Percentiles rank a stretch among this genome's conserved stretches.
Conservation (phyloP, 805 yeast species). For the Soucietia sequanensis region DNA sequence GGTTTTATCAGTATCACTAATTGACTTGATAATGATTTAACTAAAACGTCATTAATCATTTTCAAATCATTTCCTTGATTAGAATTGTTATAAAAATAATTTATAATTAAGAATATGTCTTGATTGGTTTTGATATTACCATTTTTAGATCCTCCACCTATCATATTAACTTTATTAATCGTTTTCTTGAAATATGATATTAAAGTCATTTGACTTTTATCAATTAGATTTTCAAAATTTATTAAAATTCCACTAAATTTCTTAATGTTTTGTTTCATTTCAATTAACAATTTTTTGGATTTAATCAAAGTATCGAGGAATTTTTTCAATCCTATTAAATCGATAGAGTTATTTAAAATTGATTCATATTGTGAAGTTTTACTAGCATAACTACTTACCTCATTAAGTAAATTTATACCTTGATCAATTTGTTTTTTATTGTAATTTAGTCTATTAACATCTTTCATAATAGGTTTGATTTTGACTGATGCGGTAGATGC, state of each 20-base stretch:
- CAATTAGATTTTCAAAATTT: slow-evolving; percentile 55
- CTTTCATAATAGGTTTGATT: slow-evolving; percentile 69
- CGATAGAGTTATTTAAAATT: slow-evolving; percentile 31
- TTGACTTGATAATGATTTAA: slow-evolving; percentile 9
- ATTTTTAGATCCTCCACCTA: no score
- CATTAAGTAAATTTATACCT: slow-evolving; percentile 50
- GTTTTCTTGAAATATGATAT: slow-evolving; percentile 46
- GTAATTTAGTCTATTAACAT: slow-evolving; percentile 54
- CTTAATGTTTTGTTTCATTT: slow-evolving; percentile 40
- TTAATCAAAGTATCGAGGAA: slow-evolving; percentile 31
- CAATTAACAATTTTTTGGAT: slow-evolving; percentile 46
- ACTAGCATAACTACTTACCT: slow-evolving; percentile 51
- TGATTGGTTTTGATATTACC: slow-evolving; percentile 35
- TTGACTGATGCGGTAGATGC: slow-evolving; percentile 58
- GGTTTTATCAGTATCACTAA: slow-evolving; percentile 26
- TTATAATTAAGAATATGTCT: slow-evolving; percentile 42
- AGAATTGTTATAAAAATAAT: slow-evolving; percentile 36
- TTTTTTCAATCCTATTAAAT: slow-evolving; percentile 38
- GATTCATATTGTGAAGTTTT: slow-evolving; percentile 41
- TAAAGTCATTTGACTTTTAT: slow-evolving; percentile 55
- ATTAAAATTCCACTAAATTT: slow-evolving; percentile 68
- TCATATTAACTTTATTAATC: slow-evolving; percentile 38
- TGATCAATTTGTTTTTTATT: slow-evolving; percentile 58
- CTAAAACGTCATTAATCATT: slow-evolving; percentile 13
- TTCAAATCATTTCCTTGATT: slow-evolving; percentile 16